Percentiles rank a stretch among this genome's conserved stretches.
These are phyloP conservation scores for Trametes cubensis DNA, from an alignment of 768 basidiomycete genomes.

Conservation along the genomic window DNA sequence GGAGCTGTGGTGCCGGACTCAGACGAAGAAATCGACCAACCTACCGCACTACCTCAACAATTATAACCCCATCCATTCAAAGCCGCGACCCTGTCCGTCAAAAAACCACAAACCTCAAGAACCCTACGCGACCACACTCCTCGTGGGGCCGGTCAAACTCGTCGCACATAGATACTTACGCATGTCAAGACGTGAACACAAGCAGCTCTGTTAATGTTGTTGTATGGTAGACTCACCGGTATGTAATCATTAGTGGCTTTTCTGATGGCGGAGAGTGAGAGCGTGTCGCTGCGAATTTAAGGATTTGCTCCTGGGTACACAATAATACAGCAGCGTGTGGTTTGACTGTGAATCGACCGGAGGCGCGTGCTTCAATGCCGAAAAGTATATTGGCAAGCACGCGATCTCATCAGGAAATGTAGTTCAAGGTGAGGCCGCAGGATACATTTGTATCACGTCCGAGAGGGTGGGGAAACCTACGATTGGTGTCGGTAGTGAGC, in stretches of 20 bases:
- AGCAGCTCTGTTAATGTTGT: not conserved
- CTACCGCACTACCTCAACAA: not conserved
- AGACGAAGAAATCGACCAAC: slow-evolving; percentile 48
- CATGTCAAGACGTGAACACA: no score
- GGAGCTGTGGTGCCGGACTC: slow-evolving; percentile 62
- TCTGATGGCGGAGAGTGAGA: not conserved
- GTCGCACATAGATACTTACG: no score
- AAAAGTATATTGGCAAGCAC: slow-evolving; percentile 39
- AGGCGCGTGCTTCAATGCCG: slow-evolving; percentile 19
- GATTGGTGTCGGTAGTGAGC: not conserved
- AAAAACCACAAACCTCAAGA: not conserved
- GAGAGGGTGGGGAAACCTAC: slow-evolving; percentile 81
- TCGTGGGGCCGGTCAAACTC: no score
- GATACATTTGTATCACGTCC: slow-evolving; percentile 32
- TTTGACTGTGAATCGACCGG: not conserved
- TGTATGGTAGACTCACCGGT: slow-evolving; percentile 16
- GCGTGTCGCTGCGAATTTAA: not conserved
- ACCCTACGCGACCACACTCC: no score
- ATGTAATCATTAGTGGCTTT: not conserved
- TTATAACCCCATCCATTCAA: no score
- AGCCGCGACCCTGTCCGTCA: no score
- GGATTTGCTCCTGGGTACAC: not conserved
- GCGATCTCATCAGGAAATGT: not conserved
- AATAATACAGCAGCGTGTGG: slow-evolving; percentile 8
- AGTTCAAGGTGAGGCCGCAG: not conserved